These are phyloP conservation scores for Buddleja alternifolia DNA, from an alignment of 257 asterid species.

Conservation along the genomic window DNA sequence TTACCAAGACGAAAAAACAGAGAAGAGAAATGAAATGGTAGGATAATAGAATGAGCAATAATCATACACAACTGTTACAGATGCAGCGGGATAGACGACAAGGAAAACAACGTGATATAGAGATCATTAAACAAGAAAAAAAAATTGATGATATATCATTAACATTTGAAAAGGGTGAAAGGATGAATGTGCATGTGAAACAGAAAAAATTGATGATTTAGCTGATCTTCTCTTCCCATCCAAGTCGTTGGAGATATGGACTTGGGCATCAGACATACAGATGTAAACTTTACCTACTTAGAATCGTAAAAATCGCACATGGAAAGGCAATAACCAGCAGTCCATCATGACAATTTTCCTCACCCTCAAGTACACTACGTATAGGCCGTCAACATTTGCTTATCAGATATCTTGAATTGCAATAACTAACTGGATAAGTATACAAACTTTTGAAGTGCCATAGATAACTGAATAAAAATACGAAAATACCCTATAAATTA, in stretches of 20 bases:
- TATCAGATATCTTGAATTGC: background rate
- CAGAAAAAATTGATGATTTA: background rate
- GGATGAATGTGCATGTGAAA: background rate
- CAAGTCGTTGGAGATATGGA: slow-evolving; percentile 15
- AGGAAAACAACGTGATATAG: background rate
- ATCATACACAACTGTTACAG: background rate
- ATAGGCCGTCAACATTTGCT: slow-evolving; percentile 1
- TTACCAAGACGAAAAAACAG: slow-evolving; percentile 14
- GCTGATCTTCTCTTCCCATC: slow-evolving; percentile 13
- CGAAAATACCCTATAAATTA: too few relatives aligned
- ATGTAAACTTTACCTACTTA: background rate
- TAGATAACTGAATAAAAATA: too few relatives aligned
- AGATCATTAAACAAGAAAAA: slow-evolving; percentile 3
- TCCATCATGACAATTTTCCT: background rate
- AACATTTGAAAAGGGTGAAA: slow-evolving; percentile 18
- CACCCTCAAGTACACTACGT: background rate
- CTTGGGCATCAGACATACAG: background rate
- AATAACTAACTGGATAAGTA: background rate
- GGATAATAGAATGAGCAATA: background rate
- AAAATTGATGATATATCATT: background rate
- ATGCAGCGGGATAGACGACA: background rate
- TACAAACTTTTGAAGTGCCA: too few relatives aligned
- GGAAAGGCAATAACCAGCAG: background rate
- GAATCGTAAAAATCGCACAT: slow-evolving; percentile 10
- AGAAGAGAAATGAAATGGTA: slow-evolving; percentile 5